phyloP scores from a whole-genome alignment of 2,329 filamentous ascomycete genomes.

The Trichoderma endophyticum region DNA sequence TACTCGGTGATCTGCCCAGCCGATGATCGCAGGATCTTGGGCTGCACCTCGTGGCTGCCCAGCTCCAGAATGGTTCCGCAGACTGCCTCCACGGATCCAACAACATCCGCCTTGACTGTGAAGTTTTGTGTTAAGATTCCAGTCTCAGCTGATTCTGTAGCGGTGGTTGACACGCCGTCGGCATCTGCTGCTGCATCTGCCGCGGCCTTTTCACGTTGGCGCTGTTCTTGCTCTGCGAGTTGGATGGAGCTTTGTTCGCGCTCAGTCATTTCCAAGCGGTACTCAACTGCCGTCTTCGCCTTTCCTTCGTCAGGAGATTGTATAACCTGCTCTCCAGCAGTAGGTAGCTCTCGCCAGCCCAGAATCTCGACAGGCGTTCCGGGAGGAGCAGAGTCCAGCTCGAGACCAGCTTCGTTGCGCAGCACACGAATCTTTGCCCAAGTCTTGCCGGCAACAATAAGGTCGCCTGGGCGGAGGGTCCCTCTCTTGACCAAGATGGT shows the following conservation, averaged over 20 bases:
- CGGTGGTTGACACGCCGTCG: constrained; percentile 31
- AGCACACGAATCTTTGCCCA: constrained; percentile 85
- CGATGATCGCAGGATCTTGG: constrained; percentile 71
- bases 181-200: constrained; percentile 37
- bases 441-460: constrained; percentile 82
- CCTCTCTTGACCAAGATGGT: constrained; percentile 87
- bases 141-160: constrained; percentile 35
- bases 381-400: constrained; percentile 71
- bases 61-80: constrained; percentile 71
- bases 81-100: constrained; percentile 90
- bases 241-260: constrained; percentile 72
- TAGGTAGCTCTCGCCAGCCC: constrained; percentile 83
- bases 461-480: constrained; percentile 75
- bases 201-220: constrained; percentile 54
- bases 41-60: constrained; percentile 78
- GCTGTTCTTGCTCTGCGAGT: constrained; percentile 69
- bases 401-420: constrained; percentile 76
- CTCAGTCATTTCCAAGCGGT: constrained; percentile 69
- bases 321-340: constrained; percentile 81
- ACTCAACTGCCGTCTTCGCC: constrained; percentile 74
- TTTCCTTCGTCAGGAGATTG: constrained; percentile 76
- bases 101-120: constrained; percentile 88
- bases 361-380: constrained; percentile 90
- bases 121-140: constrained; percentile 66
- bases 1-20: constrained; percentile 80